A percentile compares a stretch with the other conserved stretches of the same genome.
Conservation (phyloP, 139 green algal species). For the Tetradesmus lagerheimii region DNA sequence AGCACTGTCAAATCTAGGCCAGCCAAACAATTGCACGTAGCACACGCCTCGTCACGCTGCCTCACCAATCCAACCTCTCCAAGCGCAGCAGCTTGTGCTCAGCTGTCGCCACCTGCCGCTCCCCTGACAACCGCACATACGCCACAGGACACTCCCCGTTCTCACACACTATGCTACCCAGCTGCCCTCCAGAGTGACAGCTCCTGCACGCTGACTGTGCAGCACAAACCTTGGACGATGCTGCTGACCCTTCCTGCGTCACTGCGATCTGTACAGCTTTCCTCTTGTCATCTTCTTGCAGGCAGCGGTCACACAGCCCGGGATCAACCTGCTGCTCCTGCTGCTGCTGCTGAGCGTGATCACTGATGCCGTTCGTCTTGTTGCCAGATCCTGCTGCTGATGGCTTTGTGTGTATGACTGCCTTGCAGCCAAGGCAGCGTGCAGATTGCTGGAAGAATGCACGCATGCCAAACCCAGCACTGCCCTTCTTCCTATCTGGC, state of each 20-base stretch:
- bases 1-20: too few species aligned
- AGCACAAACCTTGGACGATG: neutral
- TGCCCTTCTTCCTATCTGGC: neutral
- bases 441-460: conserved; percentile 43
- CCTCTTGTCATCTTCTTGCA: conserved; percentile 44
- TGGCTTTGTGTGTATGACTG: neutral
- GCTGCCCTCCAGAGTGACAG: conserved; percentile 74
- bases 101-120: conserved; percentile 24
- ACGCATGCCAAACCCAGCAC: neutral
- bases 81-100: conserved; percentile 42
- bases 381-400: neutral
- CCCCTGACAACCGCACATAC: conserved; percentile 58
- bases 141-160: conserved; percentile 79
- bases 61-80: conserved; percentile 46
- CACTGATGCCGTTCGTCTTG: neutral
- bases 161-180: conserved; percentile 68
- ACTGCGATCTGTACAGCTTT: conserved; percentile 38
- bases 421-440: conserved; percentile 26
- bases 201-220: conserved; percentile 56
- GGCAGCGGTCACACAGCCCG: conserved; percentile 64
- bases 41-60: neutral
- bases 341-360: neutral
- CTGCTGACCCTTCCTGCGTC: conserved; percentile 32
- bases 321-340: conserved; percentile 28
- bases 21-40: too few species aligned